These are phyloP conservation scores for Melaleuca quinquenervia DNA, from an alignment of 345 rosid species.

Conservation along the genomic window DNA sequence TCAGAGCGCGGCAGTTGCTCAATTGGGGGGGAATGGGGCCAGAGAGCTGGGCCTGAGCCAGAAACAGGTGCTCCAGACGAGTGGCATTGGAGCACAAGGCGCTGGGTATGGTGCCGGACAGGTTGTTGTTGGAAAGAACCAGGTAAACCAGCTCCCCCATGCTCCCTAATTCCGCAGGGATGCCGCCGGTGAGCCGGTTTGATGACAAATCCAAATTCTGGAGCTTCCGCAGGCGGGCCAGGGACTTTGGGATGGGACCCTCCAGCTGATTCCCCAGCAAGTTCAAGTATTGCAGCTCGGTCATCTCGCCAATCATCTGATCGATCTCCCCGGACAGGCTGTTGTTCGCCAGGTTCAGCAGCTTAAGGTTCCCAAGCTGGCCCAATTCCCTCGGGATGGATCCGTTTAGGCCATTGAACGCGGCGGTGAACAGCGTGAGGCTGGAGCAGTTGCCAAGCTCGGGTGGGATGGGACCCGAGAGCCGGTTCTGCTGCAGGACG, in stretches of 20 bases:
- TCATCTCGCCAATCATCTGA: constrained; percentile 44
- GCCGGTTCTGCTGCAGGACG: constrained; percentile 54
- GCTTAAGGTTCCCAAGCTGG: constrained; percentile 32
- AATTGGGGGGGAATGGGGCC: constrained; percentile 63
- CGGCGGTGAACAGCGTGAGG: constrained; percentile 35
- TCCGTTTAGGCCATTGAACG: constrained; percentile 58
- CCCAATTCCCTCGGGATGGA: constrained; percentile 62
- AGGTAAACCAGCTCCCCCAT: constrained; percentile 51
- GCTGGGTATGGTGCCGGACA: constrained; percentile 49
- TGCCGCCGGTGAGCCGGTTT: constrained; percentile 55
- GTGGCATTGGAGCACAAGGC: constrained; percentile 46
- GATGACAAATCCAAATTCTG: constrained; percentile 57
- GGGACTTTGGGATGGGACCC: constrained; percentile 53
- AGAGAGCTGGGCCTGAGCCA: constrained; percentile 46
- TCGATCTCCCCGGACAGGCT: constrained; percentile 70
- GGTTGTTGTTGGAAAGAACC: constrained; percentile 48
- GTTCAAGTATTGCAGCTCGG: constrained; percentile 49
- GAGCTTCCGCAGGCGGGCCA: constrained; percentile 37
- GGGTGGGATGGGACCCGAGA: constrained; percentile 58
- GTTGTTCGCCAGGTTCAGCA: constrained; percentile 62
- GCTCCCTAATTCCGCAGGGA: constrained; percentile 66
- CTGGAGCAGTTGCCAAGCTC: constrained; percentile 73
- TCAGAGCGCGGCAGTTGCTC: constrained; percentile 43
- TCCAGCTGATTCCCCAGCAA: constrained; percentile 54
- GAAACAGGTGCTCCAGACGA: constrained; percentile 31